These are phyloP conservation scores for Mallotus nudiflorus DNA, from an alignment of 345 rosid genomes.

Conservation along the genomic window DNA sequence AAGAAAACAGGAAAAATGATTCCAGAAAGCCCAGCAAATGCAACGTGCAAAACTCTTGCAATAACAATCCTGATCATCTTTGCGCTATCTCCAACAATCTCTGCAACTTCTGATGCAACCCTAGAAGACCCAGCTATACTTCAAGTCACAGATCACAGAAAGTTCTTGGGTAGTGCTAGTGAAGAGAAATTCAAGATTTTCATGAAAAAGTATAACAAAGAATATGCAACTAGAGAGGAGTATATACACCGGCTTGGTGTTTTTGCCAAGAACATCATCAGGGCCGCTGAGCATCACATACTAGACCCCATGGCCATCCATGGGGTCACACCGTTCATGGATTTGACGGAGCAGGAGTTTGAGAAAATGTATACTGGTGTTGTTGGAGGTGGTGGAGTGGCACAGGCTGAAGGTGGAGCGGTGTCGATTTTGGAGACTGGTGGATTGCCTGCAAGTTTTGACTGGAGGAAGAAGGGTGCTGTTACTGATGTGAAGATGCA, in stretches of 20 bases:
- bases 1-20: not conserved
- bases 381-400: not conserved
- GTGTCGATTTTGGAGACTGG: conserved; percentile 34
- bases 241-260: conserved; percentile 67
- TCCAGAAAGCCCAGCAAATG: not conserved
- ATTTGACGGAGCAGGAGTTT: conserved; percentile 75
- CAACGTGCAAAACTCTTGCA: not conserved
- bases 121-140: conserved; percentile 8
- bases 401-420: conserved; percentile 4
- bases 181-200: conserved; percentile 58
- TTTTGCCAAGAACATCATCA: conserved; percentile 63
- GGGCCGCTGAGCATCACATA: conserved; percentile 77
- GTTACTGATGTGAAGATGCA: conserved; percentile 85
- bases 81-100: not conserved
- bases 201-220: conserved; percentile 55
- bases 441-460: conserved; percentile 71
- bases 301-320: conserved; percentile 75
- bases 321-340: conserved; percentile 80
- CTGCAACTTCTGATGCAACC: not conserved
- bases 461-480: conserved; percentile 88
- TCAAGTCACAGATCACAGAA: conserved; percentile 21
- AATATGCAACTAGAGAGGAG: conserved; percentile 60
- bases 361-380: conserved; percentile 60
- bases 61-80: not conserved
- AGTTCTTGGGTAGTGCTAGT: conserved; percentile 36